A percentile compares a stretch with the other conserved stretches of the same genome.
phyloP scores from a whole-genome alignment of 345 rosid genomes.

The Luvunga scandens region DNA sequence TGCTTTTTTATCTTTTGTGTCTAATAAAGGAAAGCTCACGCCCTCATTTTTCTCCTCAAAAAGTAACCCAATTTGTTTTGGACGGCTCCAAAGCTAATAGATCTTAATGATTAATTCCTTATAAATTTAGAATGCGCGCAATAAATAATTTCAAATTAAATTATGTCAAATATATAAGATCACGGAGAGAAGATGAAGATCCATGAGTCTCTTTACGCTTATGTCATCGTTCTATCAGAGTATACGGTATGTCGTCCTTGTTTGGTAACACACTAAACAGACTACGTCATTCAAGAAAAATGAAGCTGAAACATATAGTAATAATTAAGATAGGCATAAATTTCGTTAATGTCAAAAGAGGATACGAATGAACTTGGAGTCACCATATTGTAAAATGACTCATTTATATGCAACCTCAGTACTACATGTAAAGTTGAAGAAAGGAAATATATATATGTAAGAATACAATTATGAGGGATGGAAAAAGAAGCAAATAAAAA shows the following conservation, averaged over 20 bases:
- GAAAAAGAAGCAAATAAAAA: not conserved
- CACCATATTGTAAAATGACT: not conserved
- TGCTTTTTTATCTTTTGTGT: constrained; percentile 10
- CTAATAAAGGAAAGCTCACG: constrained; percentile 2
- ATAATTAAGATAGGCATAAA: not conserved
- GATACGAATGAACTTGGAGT: not conserved
- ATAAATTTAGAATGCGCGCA: no score
- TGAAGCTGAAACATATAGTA: not conserved
- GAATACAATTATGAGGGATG: constrained; percentile 3
- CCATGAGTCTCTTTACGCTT: not conserved
- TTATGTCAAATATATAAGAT: not conserved
- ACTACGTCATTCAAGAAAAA: no score
- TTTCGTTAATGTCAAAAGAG: not conserved
- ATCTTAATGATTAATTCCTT: not conserved
- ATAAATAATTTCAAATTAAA: no score
- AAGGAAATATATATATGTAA: not conserved
- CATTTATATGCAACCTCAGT: not conserved
- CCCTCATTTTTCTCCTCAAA: not conserved
- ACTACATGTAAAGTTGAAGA: not conserved
- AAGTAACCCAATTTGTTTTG: constrained; percentile 7
- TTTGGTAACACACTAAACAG: not conserved
- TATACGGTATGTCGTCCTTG: not conserved
- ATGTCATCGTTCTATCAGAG: not conserved
- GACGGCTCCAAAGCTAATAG: not conserved
- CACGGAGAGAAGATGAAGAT: not conserved